These are phyloP conservation scores for Anthoceros angustus DNA, from an alignment of 225 moss, liverwort and hornwort species.

Conservation along the genomic window DNA sequence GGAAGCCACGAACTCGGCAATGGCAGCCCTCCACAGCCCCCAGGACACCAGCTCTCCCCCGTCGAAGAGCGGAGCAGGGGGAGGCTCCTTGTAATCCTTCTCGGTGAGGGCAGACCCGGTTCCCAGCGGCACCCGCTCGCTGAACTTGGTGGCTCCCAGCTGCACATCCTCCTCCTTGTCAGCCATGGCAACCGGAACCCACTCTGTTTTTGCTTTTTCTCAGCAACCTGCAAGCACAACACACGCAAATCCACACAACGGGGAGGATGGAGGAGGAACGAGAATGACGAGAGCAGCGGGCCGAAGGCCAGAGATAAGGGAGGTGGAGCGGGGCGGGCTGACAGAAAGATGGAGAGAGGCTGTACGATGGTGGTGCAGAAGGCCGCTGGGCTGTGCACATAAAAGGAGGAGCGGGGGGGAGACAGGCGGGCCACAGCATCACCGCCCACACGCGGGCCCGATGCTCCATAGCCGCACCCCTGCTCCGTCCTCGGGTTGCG, in stretches of 20 bases:
- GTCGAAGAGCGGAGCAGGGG: slow-evolving; percentile 24
- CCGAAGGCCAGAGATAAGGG: too few species aligned
- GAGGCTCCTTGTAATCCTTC: slow-evolving; percentile 39
- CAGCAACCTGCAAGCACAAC: neutral
- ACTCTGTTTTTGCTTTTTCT: neutral
- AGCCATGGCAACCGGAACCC: neutral
- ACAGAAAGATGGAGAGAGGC: too few species aligned
- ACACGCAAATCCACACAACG: neutral
- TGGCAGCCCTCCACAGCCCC: slow-evolving; percentile 45
- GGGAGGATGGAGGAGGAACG: too few species aligned
- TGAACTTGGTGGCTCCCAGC: slow-evolving; percentile 27
- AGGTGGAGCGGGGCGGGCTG: too few species aligned
- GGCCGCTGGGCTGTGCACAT: too few species aligned
- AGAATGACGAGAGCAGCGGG: too few species aligned
- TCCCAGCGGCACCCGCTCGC: slow-evolving; percentile 30
- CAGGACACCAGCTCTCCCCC: slow-evolving; percentile 21
- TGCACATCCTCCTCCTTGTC: slow-evolving; percentile 38
- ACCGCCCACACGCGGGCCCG: too few species aligned
- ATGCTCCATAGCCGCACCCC: too few species aligned
- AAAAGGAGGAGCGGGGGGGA: too few species aligned
- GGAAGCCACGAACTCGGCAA: slow-evolving; percentile 39
- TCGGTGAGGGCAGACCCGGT: slow-evolving; percentile 15
- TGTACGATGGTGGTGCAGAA: too few species aligned
- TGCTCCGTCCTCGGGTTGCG: too few species aligned
- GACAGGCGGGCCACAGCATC: too few species aligned